Evolutionary conservation across 2,329 filamentous ascomycete species (phyloP), one percentile per base, ranked within the genome.

Genomic region (Nigrospora oryzae): DNA sequence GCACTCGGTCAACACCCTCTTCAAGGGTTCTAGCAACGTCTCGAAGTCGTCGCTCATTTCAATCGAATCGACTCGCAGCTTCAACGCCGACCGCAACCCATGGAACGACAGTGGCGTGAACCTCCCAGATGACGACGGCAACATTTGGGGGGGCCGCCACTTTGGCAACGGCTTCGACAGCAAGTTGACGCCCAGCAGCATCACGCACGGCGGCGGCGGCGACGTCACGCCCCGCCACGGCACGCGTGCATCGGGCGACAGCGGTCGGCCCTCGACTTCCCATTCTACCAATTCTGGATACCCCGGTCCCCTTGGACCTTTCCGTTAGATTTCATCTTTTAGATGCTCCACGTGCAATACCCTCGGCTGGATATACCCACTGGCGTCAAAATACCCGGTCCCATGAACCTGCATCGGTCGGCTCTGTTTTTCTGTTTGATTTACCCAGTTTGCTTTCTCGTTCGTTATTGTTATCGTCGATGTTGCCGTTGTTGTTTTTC

Each of bases 31-130:
- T 19, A 86, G 73, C 70, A 91, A 91, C 58, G 86, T 87, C 45
- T 96, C 91, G 53, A 96, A 95, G 70, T 93, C 91, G 40, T 96
- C 91, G 32, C 81, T 97, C 54, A 90, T 95, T 55, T 95, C 89
- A 51, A 90, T 96, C 64, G 91, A 97, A 68, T 96, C 90, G 40
- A 89, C 89, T 33, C 86, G 91, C 62, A 95, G 89, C 70, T 83
- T 84, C 65, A 83, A 83, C 51, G 89, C 89, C 55, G 94, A 95
- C 65, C 86, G 90, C 66, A 95, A 96, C 68, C 90, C 90, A 50
- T 97, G 91, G 91, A 96, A 96, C 64, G 91, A 97, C 64, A 95
- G 89, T 60, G 91, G 90, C 57, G 89, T 96, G 61, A 96, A 96
- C 63, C 81, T 96, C 54, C 76, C 86, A 51, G 91, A 96, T 58